Base-by-base conservation (phyloP, 1,284 basidiomycete genomes). In the Psilocybe mexicana region DNA sequence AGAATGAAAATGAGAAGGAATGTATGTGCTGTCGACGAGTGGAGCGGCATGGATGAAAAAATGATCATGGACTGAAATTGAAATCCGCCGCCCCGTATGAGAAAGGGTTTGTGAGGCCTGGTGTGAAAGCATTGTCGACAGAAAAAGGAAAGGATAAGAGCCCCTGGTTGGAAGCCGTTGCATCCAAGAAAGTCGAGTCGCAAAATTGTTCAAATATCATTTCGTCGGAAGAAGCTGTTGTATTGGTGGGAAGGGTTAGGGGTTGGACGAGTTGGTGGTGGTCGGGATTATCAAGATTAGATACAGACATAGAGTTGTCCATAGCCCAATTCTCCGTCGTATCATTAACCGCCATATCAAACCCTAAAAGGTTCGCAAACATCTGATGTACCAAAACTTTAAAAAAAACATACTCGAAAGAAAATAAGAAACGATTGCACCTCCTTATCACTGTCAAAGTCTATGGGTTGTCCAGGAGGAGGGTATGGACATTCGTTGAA, bases 401-500 rank as follows among this genome's bases (percentile, higher is more conserved):
- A 4, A 10, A 35, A 6, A 11, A 30, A 14, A 26, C n/a, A 24
- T 24, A 2, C 3, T 0, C 4, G 3, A 28, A 5, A 18, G 5
- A 30, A 28, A 48, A 18, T 7, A 48, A 35, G 8, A 11, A 26
- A 48, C 6, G 28, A 18, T 18, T 12, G 35, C 35, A 48, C 46
- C 46, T 33, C 33, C 8, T 33, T 5, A 6, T 35, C 55, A 30
- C 51, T 25, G 44, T 54, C 54, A 33, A 56, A 43, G 23, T 8
- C 28, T n/a, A n/a, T n/a, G n/a, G n/a, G 35, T 49, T 28, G 36
- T 61, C 61, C 26, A 61, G 49, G 42, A 59, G 25, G 6, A 28
- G 50, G 11, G n/a, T 11, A 8, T 25, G 25, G 12, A n/a, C n/a
- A n/a, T 14, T 57, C 43, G 24, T 43, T 51, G 54, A 72, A 74